Conservation (phyloP, 495 filamentous ascomycete genomes). For the Hypoxylon trugodes region DNA sequence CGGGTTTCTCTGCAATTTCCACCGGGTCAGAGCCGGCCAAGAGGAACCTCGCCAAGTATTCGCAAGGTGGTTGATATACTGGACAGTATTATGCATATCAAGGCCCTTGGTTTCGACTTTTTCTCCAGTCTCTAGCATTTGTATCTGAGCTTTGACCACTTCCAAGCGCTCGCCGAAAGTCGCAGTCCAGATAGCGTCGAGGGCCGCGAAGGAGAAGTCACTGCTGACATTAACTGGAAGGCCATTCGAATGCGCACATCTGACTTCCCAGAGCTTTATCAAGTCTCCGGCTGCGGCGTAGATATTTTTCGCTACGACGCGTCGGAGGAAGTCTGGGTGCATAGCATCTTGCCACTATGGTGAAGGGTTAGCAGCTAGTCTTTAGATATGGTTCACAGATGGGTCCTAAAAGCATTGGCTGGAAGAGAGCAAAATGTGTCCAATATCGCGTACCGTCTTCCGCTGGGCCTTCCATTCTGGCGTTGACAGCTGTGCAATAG, state of each 20-base stretch:
- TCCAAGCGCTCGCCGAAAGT: slow-evolving; percentile 42
- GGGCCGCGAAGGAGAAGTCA: slow-evolving; percentile 46
- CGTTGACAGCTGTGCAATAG: slow-evolving; percentile 39
- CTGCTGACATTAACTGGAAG: slow-evolving; percentile 37
- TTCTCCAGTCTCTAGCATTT: slow-evolving; percentile 29
- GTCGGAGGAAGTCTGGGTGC: slow-evolving; percentile 43
- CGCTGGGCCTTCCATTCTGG: slow-evolving; percentile 44
- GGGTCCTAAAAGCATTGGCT: too few species aligned
- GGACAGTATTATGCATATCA: slow-evolving; percentile 32
- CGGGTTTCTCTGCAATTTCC: slow-evolving; percentile 30
- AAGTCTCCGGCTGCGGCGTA: slow-evolving; percentile 39
- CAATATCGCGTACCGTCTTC: too few species aligned
- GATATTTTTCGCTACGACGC: slow-evolving; percentile 45
- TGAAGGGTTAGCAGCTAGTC: too few species aligned
- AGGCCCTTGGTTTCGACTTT: slow-evolving; percentile 5
- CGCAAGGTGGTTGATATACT: slow-evolving; percentile 37
- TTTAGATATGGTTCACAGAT: too few species aligned
- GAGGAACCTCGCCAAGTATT: slow-evolving; percentile 9
- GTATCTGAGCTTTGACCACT: slow-evolving; percentile 27
- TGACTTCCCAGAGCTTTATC: slow-evolving; percentile 44
- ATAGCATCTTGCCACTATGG: slow-evolving; percentile 49
- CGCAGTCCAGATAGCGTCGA: slow-evolving; percentile 49
- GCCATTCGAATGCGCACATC: slow-evolving; percentile 36
- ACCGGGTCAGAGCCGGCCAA: slow-evolving; percentile 18
- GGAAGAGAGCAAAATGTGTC: too few species aligned